These are phyloP conservation scores for Calonectria crousiana DNA, from an alignment of 2,329 filamentous ascomycete species.

Conservation along the genomic window DNA sequence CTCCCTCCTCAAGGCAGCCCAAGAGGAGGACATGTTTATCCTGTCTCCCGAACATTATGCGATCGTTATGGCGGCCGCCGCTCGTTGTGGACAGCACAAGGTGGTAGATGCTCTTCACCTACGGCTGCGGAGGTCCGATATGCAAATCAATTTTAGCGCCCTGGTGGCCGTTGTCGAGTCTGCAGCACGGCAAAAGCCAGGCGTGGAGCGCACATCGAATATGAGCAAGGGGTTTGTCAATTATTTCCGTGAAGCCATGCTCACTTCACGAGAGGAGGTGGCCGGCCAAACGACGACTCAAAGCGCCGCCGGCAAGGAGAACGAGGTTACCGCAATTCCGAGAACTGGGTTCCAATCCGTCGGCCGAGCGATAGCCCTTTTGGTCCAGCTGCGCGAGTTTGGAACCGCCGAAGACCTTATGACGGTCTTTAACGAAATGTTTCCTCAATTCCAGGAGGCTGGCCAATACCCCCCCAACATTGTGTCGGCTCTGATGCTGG, in stretches of 20 bases:
- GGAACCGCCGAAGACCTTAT: slow-evolving; percentile 70
- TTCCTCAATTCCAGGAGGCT: slow-evolving; percentile 48
- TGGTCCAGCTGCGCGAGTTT: slow-evolving; percentile 56
- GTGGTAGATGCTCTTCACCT: slow-evolving; percentile 56
- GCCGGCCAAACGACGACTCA: neutral
- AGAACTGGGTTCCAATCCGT: slow-evolving; percentile 44
- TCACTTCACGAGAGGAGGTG: slow-evolving; percentile 16
- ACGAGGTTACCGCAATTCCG: slow-evolving; percentile 38
- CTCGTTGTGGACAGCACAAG: slow-evolving; percentile 58
- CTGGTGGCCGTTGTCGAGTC: slow-evolving; percentile 57
- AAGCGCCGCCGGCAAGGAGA: neutral
- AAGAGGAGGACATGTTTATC: slow-evolving; percentile 58
- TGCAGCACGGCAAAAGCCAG: slow-evolving; percentile 40
- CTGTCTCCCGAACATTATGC: slow-evolving; percentile 63
- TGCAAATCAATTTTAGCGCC: slow-evolving; percentile 57
- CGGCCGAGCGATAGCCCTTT: slow-evolving; percentile 49
- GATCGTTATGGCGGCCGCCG: slow-evolving; percentile 65
- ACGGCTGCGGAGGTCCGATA: slow-evolving; percentile 57
- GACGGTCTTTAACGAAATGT: slow-evolving; percentile 61
- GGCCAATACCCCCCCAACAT: slow-evolving; percentile 65
- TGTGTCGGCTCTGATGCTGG: slow-evolving; percentile 75
- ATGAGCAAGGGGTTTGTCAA: slow-evolving; percentile 46
- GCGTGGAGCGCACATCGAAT: slow-evolving; percentile 37
- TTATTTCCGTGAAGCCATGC: slow-evolving; percentile 42
- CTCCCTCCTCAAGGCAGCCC: slow-evolving; percentile 58